A percentile compares a stretch with the other conserved stretches of the same genome.
These are phyloP conservation scores for Hymenoscyphus repandus DNA, from an alignment of 2,329 filamentous ascomycete species.

Conservation along the genomic window DNA sequence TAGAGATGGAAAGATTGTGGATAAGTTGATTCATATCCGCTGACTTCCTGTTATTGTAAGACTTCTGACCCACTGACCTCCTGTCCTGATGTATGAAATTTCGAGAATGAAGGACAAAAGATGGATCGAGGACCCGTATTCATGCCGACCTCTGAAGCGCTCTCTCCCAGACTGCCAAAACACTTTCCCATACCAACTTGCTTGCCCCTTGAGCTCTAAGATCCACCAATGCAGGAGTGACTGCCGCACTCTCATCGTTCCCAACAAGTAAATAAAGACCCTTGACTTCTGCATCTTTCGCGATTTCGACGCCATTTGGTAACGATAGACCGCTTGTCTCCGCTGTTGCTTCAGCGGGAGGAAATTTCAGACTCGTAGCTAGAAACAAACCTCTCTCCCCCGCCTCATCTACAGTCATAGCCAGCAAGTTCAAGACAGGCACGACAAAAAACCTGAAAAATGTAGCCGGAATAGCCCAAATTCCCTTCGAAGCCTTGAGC, in stretches of 20 bases:
- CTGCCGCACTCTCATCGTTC: constrained; percentile 29
- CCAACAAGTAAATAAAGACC: constrained; percentile 36
- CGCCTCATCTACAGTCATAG: constrained; percentile 28
- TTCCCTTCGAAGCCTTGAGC: constrained; percentile 20
- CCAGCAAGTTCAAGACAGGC: constrained; percentile 29
- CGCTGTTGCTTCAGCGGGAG: constrained; percentile 15
- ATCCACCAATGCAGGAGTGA: constrained; percentile 25
- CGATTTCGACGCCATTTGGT: constrained; percentile 17
- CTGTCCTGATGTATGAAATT: no score
- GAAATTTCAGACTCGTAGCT: constrained; percentile 34
- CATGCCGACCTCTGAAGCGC: constrained; percentile 15
- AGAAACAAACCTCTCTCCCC: constrained; percentile 37
- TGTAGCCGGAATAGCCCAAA: constrained; percentile 18
- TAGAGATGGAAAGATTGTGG: no score
- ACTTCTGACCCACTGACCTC: no score
- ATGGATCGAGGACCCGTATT: no score
- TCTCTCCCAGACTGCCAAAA: constrained; percentile 33
- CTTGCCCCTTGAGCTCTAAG: constrained; percentile 29
- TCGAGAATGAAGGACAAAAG: no score
- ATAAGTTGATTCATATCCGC: no score
- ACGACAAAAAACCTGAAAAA: constrained; percentile 20
- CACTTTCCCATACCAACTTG: constrained; percentile 35
- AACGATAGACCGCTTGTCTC: constrained; percentile 20
- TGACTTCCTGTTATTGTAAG: no score
- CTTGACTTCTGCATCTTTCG: constrained; percentile 33